Conservation (phyloP, 768 basidiomycete genomes). For the Leccinellum rugosiceps region DNA sequence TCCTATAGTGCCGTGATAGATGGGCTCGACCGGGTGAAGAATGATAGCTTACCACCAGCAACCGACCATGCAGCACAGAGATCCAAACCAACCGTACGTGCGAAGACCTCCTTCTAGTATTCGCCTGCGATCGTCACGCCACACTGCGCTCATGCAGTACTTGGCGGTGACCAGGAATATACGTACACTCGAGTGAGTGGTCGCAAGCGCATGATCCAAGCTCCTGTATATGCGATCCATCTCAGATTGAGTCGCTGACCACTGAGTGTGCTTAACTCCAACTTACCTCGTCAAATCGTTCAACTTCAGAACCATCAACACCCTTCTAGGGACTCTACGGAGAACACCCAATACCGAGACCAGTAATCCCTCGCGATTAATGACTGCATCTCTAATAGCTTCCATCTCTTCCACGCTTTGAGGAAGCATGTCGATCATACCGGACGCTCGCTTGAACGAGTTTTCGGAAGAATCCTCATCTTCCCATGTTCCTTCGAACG, state of each 20-base stretch:
- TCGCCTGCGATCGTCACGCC: slow-evolving; percentile 61
- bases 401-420: slow-evolving; percentile 78
- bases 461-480: slow-evolving; percentile 32
- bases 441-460: slow-evolving; percentile 59
- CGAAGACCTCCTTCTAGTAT: slow-evolving; percentile 53
- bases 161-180: slow-evolving; percentile 91
- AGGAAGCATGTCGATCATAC: slow-evolving; percentile 71
- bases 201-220: slow-evolving; percentile 80
- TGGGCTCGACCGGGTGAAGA: not conserved
- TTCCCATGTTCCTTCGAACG: slow-evolving; percentile 61
- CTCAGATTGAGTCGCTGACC: not conserved
- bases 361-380: slow-evolving; percentile 78
- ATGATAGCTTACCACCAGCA: slow-evolving; percentile 66
- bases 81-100: slow-evolving; percentile 37
- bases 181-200: slow-evolving; percentile 83
- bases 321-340: slow-evolving; percentile 77
- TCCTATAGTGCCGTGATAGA: slow-evolving; percentile 40
- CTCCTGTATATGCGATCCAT: slow-evolving; percentile 42
- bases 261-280: not conserved
- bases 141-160: slow-evolving; percentile 79
- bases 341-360: slow-evolving; percentile 85
- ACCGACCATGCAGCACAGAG: slow-evolving; percentile 56
- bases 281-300: slow-evolving; percentile 79
- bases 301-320: slow-evolving; percentile 79
- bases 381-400: slow-evolving; percentile 77